Percentiles rank a stretch among this genome's conserved stretches.
Evolutionary conservation across 1,284 basidiomycete genomes (phyloP).

Genomic region (Caloboletus firmus): DNA sequence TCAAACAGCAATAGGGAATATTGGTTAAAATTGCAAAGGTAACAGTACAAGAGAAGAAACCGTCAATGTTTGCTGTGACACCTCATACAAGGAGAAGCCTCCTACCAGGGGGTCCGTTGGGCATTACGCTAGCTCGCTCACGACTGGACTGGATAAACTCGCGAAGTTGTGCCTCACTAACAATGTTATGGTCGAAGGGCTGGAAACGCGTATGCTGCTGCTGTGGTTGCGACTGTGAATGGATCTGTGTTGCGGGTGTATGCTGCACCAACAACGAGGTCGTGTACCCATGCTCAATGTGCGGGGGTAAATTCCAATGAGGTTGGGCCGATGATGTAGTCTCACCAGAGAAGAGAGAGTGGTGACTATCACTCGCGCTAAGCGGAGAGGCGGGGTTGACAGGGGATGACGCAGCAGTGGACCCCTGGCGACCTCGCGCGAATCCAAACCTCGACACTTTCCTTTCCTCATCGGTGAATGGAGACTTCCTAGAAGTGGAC

Average conservation of each 20-base stretch:
- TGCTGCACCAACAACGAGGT: constrained; percentile 51
- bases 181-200: constrained; percentile 50
- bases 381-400: constrained; percentile 58
- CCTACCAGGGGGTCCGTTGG: constrained; percentile 49
- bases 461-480: constrained; percentile 57
- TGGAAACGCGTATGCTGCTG: constrained; percentile 51
- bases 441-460: constrained; percentile 84
- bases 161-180: constrained; percentile 72
- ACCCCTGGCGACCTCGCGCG: constrained; percentile 68
- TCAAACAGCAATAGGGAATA: constrained; percentile 6
- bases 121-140: constrained; percentile 44
- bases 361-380: constrained; percentile 50
- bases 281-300: constrained; percentile 47
- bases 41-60: constrained; percentile 26
- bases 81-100: constrained; percentile 45
- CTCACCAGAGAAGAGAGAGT: constrained; percentile 46
- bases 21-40: constrained; percentile 17
- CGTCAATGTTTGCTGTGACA: constrained; percentile 36
- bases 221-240: constrained; percentile 30
- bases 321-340: constrained; percentile 40
- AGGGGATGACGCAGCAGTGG: constrained; percentile 59
- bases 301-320: constrained; percentile 49
- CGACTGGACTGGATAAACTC: constrained; percentile 71
- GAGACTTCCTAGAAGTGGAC: constrained; percentile 28
- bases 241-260: constrained; percentile 38